A percentile compares a stretch with the other conserved stretches of the same genome.
phyloP scores from a whole-genome alignment of 202 grass and related monocot species.

The Bolboschoenoplectus hybrid region DNA sequence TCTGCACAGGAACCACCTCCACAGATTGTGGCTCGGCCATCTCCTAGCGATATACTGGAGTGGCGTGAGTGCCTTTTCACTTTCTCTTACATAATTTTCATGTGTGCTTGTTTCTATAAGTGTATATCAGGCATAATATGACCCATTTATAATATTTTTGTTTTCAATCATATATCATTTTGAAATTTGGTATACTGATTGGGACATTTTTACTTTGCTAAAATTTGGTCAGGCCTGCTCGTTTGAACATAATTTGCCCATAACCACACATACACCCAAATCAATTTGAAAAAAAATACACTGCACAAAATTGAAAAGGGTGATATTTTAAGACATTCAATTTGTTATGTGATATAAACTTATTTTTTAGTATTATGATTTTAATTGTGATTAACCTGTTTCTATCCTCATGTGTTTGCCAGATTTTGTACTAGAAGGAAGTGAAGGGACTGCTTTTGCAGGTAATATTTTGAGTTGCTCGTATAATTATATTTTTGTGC shows the following conservation, averaged over 20 bases:
- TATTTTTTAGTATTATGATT: slow-evolving; percentile 30
- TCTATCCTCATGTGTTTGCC: slow-evolving; percentile 40
- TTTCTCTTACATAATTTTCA: slow-evolving; percentile 26
- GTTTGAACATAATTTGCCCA: neutral
- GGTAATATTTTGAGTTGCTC: slow-evolving; percentile 51
- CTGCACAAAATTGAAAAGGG: neutral
- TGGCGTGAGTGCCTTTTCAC: slow-evolving; percentile 71
- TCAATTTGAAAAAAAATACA: slow-evolving; percentile 3
- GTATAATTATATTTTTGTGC: neutral
- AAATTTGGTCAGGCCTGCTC: neutral
- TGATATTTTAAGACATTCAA: neutral
- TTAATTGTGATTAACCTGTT: slow-evolving; percentile 35
- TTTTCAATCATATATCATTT: neutral
- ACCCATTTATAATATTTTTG: neutral
- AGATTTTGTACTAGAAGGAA: slow-evolving; percentile 99
- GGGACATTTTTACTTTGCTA: neutral
- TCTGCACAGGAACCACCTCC: slow-evolving; percentile 76
- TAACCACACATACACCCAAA: neutral
- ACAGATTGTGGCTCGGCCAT: slow-evolving; percentile 92
- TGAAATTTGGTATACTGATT: slow-evolving; percentile 12
- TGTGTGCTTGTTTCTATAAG: neutral
- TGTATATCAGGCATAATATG: slow-evolving; percentile 8
- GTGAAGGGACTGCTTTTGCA: slow-evolving; percentile 83
- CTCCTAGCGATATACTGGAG: slow-evolving; percentile 84
- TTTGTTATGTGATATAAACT: neutral